phyloP scores from a whole-genome alignment of 2,329 filamentous ascomycete species.

The Aspergillus viridinutans region DNA sequence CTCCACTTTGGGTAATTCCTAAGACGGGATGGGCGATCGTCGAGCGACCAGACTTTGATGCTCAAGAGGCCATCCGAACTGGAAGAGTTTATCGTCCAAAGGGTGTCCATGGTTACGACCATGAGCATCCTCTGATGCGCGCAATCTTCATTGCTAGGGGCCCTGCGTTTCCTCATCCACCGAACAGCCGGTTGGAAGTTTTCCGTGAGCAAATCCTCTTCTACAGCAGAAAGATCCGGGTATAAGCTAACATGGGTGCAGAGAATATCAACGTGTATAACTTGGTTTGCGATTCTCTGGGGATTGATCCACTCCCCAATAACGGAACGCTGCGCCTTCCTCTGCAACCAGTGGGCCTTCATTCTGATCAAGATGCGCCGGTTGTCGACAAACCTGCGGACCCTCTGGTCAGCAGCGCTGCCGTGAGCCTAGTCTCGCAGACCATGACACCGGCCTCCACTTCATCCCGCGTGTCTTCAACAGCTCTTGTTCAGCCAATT shows the following conservation, averaged over 20 bases:
- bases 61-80: constrained; percentile 61
- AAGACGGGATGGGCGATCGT: constrained; percentile 92
- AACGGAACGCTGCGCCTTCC: constrained; percentile 71
- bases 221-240: not conserved
- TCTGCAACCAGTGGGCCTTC: constrained; percentile 42
- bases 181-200: constrained; percentile 71
- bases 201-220: constrained; percentile 66
- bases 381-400: constrained; percentile 30
- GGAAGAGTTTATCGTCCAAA: constrained; percentile 69
- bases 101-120: constrained; percentile 91
- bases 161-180: constrained; percentile 81
- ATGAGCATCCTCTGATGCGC: constrained; percentile 90
- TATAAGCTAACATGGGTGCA: constrained; percentile 33
- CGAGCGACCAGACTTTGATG: constrained; percentile 70
- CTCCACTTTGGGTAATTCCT: constrained; percentile 90
- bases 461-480: not conserved
- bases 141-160: constrained; percentile 92
- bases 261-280: constrained; percentile 96
- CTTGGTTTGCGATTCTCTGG: constrained; percentile 83
- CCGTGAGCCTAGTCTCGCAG: not conserved
- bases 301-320: constrained; percentile 68
- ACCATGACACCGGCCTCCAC: not conserved
- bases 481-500: not conserved
- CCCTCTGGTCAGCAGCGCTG: constrained; percentile 20
- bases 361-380: constrained; percentile 38